Evolutionary conservation across 2,329 filamentous ascomycete genomes (phyloP).

Genomic region (Shiraia sp.): DNA sequence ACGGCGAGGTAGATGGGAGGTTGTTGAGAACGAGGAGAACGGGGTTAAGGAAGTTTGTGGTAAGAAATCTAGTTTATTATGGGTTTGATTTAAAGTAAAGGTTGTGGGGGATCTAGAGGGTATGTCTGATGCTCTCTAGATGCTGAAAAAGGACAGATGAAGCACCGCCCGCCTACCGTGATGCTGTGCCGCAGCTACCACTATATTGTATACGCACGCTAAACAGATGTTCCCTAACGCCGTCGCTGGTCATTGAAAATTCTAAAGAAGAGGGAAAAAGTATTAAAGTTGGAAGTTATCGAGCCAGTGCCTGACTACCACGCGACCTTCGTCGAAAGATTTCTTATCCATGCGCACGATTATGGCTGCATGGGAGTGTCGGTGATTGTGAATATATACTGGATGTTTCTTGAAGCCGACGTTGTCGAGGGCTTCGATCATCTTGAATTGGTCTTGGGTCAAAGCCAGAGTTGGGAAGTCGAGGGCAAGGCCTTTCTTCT

Average conservation of each 20-base stretch:
- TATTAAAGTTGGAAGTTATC: conserved; percentile 64
- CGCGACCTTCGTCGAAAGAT: conserved; percentile 72
- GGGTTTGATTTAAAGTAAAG: too few relatives aligned
- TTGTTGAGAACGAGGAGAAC: too few relatives aligned
- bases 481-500: conserved; percentile 38
- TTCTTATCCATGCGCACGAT: conserved; percentile 73
- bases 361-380: conserved; percentile 86
- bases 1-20: too few relatives aligned
- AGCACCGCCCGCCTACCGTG: too few relatives aligned
- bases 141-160: too few relatives aligned
- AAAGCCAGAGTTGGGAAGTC: conserved; percentile 75
- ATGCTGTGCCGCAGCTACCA: too few relatives aligned
- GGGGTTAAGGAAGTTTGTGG: too few relatives aligned
- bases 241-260: conserved; percentile 11
- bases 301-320: conserved; percentile 82
- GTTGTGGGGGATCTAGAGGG: background rate
- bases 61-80: too few relatives aligned
- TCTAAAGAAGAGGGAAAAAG: background rate
- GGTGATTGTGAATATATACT: conserved; percentile 74
- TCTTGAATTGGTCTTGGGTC: conserved; percentile 78
- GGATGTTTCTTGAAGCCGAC: conserved; percentile 63
- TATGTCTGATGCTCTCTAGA: background rate
- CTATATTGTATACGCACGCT: too few relatives aligned
- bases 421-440: conserved; percentile 75
- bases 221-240: conserved; percentile 5